Percentiles rank a stretch among this genome's conserved stretches.
Evolutionary conservation across 352 stramenopile species (phyloP).

Genomic region (Phytophthora multivora): DNA sequence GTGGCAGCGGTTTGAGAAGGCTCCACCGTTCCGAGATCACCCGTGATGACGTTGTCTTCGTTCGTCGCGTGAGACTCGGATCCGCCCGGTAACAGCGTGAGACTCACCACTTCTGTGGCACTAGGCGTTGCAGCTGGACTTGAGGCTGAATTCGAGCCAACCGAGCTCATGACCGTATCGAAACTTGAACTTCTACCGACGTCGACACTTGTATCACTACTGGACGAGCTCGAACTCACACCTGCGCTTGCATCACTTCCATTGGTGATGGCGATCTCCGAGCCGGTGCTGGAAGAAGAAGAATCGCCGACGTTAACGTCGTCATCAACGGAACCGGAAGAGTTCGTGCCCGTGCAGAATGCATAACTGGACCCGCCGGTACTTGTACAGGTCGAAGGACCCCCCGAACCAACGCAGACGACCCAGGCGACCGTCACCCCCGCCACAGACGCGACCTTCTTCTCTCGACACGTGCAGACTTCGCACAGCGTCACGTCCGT

Average conservation of each 20-base stretch:
- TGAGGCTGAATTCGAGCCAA: neutral
- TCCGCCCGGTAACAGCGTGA: neutral
- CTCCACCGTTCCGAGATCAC: slow-evolving; percentile 4
- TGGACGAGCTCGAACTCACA: neutral
- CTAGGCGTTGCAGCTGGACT: neutral
- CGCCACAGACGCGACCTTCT: slow-evolving; percentile 21
- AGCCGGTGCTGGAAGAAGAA: slow-evolving; percentile 7
- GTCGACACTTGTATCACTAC: neutral
- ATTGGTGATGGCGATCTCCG: slow-evolving; percentile 2
- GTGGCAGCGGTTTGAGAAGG: slow-evolving; percentile 3
- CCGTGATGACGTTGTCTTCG: slow-evolving; percentile 22
- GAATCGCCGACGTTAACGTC: slow-evolving; percentile 10
- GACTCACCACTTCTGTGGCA: neutral
- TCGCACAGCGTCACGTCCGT: slow-evolving; percentile 18
- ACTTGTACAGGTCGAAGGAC: slow-evolving; percentile 20
- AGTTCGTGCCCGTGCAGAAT: slow-evolving; percentile 14
- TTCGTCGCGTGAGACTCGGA: slow-evolving; percentile 12
- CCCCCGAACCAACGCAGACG: slow-evolving; percentile 31
- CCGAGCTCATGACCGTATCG: neutral
- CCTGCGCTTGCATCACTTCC: slow-evolving; percentile 12
- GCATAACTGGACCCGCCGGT: slow-evolving; percentile 4
- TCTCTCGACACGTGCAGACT: slow-evolving; percentile 47
- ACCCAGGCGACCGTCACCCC: slow-evolving; percentile 30
- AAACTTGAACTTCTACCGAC: slow-evolving; percentile 9
- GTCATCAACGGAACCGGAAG: slow-evolving; percentile 3